Percentiles rank a stretch among this genome's conserved stretches.
Conservation (phyloP, 306 rosid species). For the Lathyrus aphaca region DNA sequence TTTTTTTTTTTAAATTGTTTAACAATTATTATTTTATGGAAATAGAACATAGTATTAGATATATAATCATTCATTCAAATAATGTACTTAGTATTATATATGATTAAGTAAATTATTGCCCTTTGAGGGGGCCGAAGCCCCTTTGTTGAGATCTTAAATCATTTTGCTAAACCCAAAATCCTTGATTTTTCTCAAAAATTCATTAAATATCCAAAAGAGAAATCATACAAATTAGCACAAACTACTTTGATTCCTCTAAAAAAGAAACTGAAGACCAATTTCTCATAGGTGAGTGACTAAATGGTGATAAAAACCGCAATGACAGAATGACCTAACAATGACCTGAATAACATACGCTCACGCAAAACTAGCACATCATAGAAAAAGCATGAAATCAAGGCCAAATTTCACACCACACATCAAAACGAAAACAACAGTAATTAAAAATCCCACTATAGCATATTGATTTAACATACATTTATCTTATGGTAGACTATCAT, state of each 20-base stretch:
- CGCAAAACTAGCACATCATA: too few species aligned
- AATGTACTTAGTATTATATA: too few species aligned
- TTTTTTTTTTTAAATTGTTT: too few species aligned
- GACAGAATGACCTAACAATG: slow-evolving; percentile 25
- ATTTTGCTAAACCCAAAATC: too few species aligned
- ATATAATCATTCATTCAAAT: too few species aligned
- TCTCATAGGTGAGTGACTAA: not conserved
- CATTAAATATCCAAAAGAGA: slow-evolving; percentile 1
- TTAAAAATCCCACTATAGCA: slow-evolving; percentile 8
- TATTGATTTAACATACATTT: not conserved
- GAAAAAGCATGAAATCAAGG: too few species aligned
- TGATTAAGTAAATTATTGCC: too few species aligned
- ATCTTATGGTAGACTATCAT: slow-evolving; percentile 30
- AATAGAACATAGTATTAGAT: too few species aligned
- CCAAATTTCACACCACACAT: slow-evolving; percentile 11
- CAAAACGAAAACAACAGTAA: slow-evolving; percentile 24
- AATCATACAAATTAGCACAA: slow-evolving; percentile 3
- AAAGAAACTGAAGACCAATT: not conserved
- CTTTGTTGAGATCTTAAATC: too few species aligned
- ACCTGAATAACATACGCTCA: not conserved
- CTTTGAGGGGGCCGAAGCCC: too few species aligned
- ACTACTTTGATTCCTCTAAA: not conserved
- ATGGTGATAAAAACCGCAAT: not conserved
- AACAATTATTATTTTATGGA: too few species aligned
- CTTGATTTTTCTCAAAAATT: not conserved